Conservation (phyloP, 352 stramenopile genomes). For the Thraustotheca clavata region DNA sequence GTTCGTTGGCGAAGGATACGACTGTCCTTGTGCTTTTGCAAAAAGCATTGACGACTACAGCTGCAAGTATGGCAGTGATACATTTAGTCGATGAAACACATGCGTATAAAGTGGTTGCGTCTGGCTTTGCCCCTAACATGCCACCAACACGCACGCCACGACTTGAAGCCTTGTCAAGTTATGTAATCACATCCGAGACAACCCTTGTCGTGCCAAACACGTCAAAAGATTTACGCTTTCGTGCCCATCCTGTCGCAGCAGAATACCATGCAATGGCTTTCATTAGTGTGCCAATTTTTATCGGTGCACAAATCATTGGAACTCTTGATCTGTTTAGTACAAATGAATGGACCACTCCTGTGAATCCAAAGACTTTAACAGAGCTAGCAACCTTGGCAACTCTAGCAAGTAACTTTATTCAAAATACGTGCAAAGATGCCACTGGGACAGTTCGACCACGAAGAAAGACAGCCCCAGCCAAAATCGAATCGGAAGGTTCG, state of each 20-base stretch:
- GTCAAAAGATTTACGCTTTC: conserved; percentile 50
- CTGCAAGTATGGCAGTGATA: conserved; percentile 40
- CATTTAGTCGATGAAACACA: conserved; percentile 47
- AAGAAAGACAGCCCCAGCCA: neutral
- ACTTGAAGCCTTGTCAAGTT: conserved; percentile 51
- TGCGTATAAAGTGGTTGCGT: conserved; percentile 54
- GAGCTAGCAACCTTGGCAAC: neutral
- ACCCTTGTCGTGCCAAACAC: conserved; percentile 64
- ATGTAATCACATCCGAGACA: conserved; percentile 33
- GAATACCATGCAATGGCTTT: conserved; percentile 49
- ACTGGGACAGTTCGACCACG: neutral
- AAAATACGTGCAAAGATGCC: neutral
- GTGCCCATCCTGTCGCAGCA: conserved; percentile 49
- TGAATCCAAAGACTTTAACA: neutral
- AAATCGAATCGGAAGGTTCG: neutral
- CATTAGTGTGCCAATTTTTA: conserved; percentile 50
- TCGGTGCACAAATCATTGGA: conserved; percentile 1
- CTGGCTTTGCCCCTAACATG: conserved; percentile 24
- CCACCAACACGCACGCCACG: conserved; percentile 23
- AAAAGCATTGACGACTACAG: neutral
- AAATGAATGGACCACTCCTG: neutral
- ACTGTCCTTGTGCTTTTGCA: neutral
- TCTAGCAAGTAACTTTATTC: neutral
- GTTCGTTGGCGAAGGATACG: neutral
- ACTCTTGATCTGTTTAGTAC: conserved; percentile 4